Conservation (phyloP, 257 asterid species). For the Gentiana macrophylla region DNA sequence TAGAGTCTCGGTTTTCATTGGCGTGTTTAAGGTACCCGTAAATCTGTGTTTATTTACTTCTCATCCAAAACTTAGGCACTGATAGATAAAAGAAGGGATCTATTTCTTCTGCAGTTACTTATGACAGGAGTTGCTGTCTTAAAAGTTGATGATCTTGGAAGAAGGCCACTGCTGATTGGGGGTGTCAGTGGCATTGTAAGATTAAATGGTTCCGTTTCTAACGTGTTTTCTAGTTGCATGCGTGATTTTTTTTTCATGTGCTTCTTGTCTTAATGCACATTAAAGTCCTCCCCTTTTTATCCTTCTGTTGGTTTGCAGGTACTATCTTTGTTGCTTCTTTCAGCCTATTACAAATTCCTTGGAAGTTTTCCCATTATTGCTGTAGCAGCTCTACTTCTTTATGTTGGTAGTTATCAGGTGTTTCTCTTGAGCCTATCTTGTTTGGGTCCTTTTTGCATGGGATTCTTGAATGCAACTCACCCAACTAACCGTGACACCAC, state of each 20-base stretch:
- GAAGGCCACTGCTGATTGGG: constrained; percentile 80
- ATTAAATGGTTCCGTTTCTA: constrained; percentile 9
- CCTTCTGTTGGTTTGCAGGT: constrained; percentile 39
- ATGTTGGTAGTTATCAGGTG: constrained; percentile 98
- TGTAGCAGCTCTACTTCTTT: constrained; percentile 86
- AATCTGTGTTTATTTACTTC: constrained; percentile 1
- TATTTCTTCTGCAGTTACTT: constrained; percentile 42
- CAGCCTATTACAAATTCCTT: constrained; percentile 91
- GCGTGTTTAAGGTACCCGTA: constrained; percentile 73
- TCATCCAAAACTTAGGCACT: too few species aligned
- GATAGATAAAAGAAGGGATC: not conserved
- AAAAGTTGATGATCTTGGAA: constrained; percentile 92
- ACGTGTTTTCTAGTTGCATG: constrained; percentile 2
- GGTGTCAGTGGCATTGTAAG: constrained; percentile 92
- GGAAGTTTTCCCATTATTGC: constrained; percentile 78
- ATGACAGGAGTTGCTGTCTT: constrained; percentile 95
- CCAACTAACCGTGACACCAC: too few species aligned
- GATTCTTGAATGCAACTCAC: too few species aligned
- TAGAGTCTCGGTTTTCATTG: constrained; percentile 78
- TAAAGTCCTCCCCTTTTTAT: not conserved
- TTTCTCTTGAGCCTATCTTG: constrained; percentile 1
- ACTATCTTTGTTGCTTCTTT: constrained; percentile 75
- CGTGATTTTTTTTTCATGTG: not conserved
- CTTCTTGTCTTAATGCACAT: not conserved
- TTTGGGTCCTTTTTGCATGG: too few species aligned